These are phyloP conservation scores for Xylariaceae sp. DNA, from an alignment of 2,329 filamentous ascomycete genomes.

Conservation along the genomic window DNA sequence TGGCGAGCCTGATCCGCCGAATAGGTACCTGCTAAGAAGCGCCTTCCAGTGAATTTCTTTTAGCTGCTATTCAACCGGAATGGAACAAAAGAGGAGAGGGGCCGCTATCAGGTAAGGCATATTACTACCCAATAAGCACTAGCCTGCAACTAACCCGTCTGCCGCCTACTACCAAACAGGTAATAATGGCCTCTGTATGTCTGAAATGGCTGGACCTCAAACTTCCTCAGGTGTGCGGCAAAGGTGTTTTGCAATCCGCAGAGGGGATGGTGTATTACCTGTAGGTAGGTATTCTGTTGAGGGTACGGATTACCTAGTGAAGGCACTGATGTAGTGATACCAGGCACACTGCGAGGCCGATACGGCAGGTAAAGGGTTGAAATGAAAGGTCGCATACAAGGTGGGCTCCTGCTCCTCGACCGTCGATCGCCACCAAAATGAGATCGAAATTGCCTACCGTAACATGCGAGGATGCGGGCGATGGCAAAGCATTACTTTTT, in stretches of 20 bases:
- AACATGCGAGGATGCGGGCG: conserved; percentile 4
- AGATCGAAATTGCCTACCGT: conserved; percentile 20
- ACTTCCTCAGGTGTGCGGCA: no score
- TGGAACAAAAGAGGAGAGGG: background rate
- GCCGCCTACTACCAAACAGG: no score
- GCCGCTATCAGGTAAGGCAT: background rate
- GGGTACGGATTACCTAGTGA: no score
- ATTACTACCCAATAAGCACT: background rate
- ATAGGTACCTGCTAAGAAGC: background rate
- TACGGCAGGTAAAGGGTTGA: background rate
- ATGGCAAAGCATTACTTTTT: background rate
- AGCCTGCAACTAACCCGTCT: no score
- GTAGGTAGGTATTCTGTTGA: no score
- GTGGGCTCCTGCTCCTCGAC: conserved; percentile 13
- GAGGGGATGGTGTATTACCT: no score
- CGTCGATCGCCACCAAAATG: conserved; percentile 23
- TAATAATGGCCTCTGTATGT: no score
- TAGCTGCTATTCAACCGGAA: conserved; percentile 14
- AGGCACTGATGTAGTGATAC: no score
- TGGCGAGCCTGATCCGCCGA: conserved; percentile 19
- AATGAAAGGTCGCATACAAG: conserved; percentile 16
- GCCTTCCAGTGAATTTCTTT: conserved; percentile 3
- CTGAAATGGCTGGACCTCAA: no score
- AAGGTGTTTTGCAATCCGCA: no score
- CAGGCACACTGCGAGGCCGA: no score